Base-by-base conservation (phyloP, 495 filamentous ascomycete genomes). In the Penicillium malachiteum region DNA sequence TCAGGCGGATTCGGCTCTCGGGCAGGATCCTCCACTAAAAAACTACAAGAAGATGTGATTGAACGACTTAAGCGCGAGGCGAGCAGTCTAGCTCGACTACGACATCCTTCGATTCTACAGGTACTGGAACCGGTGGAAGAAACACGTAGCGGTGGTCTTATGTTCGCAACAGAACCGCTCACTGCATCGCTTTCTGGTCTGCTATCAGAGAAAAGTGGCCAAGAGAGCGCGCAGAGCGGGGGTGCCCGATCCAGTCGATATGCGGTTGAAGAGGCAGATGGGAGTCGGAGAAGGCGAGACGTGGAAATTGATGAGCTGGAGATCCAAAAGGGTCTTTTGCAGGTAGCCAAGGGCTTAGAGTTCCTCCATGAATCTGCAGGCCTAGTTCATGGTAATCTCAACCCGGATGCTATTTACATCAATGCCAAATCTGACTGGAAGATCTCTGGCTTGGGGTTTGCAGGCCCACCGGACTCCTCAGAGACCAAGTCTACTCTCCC, bases 341-440 rank as follows among this genome's bases (percentile, higher is more conserved):
- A 98, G 71, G 81, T 97, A 38, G 91, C 89, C 57, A 96, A 96
- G 68, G 94, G 92, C 14, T 75, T 98, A 21, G 92, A 98, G 72
- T 98, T 98, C 62, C 76, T 98, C 16, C 94, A 98, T 63, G 94
- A 97, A 67, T 97, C 93, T 65, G 94, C 94, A 30, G 91, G 89
- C 0, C 78, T 97, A 21, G 89, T 97, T 2, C 94, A 98, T 70
- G 89, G 87, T 17, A 98, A 98, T 65, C 73, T 98, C 54, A 97
- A 92, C 1, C 95, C 94, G 0, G 94, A 98, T 49, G 90, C 92
- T n/a, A 84, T 98, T 44, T 87, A 93, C 52, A 80, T 98, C 63
- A 98, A 98, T 74, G 84, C 88, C 13, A 98, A 98, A 82, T 96
- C 92, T 7, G 94, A 98, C 71, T 98, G 94, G 94, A 98, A 98